Percentiles rank a stretch among this genome's conserved stretches.
Conservation (phyloP, 192 early-diverging fungal genomes). For the Radiomyces spectabilis region DNA sequence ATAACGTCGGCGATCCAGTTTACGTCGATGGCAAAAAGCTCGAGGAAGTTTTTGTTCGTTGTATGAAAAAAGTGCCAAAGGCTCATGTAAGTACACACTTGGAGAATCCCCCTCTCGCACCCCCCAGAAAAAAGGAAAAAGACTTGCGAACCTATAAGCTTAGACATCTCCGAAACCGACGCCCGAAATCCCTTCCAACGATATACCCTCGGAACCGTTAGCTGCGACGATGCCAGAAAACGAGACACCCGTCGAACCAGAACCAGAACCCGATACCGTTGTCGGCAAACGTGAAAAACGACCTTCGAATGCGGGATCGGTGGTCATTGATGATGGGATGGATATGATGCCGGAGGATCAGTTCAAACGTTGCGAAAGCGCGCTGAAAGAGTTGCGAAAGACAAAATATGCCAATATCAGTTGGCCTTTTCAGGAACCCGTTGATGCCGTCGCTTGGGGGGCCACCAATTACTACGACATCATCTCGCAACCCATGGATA, state of each 20-base stretch:
- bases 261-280: not conserved
- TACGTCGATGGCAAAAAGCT: constrained; percentile 56
- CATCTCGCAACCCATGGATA: constrained; percentile 56
- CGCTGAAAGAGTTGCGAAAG: constrained; percentile 19
- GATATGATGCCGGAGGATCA: constrained; percentile 9
- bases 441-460: constrained; percentile 72
- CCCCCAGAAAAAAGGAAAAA: not conserved
- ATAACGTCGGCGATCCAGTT: constrained; percentile 59
- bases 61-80: constrained; percentile 53
- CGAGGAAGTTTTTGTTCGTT: constrained; percentile 54
- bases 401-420: not conserved
- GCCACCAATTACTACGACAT: constrained; percentile 60
- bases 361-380: constrained; percentile 10
- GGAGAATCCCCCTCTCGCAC: too few species aligned
- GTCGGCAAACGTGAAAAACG: too few species aligned
- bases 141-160: not conserved
- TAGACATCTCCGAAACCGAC: too few species aligned
- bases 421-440: constrained; percentile 68
- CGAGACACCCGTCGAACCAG: not conserved
- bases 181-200: not conserved
- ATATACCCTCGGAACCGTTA: not conserved
- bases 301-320: too few species aligned
- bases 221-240: not conserved
- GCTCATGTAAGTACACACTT: constrained; percentile 28
- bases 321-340: not conserved